Percentiles rank a stretch among this genome's conserved stretches.
These are phyloP conservation scores for Candida tropicalis DNA, from an alignment of 1,139 yeast species.

Conservation along the genomic window DNA sequence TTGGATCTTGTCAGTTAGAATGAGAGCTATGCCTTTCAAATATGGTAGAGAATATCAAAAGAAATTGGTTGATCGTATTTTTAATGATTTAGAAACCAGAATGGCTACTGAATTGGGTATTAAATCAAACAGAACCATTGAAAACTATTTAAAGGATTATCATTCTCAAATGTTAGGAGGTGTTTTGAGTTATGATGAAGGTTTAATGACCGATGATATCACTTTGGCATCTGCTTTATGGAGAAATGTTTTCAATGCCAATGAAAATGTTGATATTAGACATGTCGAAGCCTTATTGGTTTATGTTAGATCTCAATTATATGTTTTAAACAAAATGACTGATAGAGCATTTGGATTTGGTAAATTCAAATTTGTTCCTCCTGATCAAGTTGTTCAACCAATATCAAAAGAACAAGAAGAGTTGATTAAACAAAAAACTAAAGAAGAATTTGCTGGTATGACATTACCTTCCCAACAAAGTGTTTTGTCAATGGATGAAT, in stretches of 20 bases:
- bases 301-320: conserved; percentile 85
- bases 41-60: conserved; percentile 91
- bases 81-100: conserved; percentile 85
- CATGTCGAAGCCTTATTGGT: conserved; percentile 87
- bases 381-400: conserved; percentile 75
- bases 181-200: conserved; percentile 92
- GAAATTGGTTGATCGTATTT: conserved; percentile 84
- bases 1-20: conserved; percentile 91
- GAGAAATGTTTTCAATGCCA: conserved; percentile 90
- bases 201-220: conserved; percentile 77
- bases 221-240: conserved; percentile 86
- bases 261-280: conserved; percentile 77
- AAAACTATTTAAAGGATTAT: conserved; percentile 85
- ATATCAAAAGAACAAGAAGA: conserved; percentile 65
- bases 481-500: conserved; percentile 62
- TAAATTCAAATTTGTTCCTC: conserved; percentile 81
- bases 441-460: conserved; percentile 37
- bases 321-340: conserved; percentile 78
- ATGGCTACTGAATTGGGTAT: conserved; percentile 85
- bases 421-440: conserved; percentile 42
- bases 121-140: conserved; percentile 79
- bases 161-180: conserved; percentile 89
- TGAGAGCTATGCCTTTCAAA: conserved; percentile 94
- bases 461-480: conserved; percentile 66
- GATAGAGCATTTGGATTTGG: conserved; percentile 96